A percentile compares a stretch with the other conserved stretches of the same genome.
These are phyloP conservation scores for Globisporangium cystogenes DNA, from an alignment of 352 stramenopile genomes.

Conservation along the genomic window DNA sequence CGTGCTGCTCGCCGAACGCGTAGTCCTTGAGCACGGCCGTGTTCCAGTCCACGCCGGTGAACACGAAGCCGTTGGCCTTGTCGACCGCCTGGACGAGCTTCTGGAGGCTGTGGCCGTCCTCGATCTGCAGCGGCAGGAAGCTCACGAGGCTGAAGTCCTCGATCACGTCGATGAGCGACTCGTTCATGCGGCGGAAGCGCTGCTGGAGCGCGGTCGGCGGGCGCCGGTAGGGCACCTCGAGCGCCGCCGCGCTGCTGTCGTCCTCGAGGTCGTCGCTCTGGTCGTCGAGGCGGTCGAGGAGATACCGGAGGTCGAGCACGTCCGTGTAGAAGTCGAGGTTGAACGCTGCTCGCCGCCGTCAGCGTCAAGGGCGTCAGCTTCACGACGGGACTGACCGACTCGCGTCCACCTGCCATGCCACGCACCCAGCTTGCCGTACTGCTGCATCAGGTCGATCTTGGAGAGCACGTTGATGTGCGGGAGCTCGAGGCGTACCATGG, in stretches of 20 bases:
- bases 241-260: slow-evolving; percentile 19
- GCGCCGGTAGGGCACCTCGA: slow-evolving; percentile 25
- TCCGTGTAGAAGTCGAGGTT: slow-evolving; percentile 89
- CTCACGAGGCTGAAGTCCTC: slow-evolving; percentile 86
- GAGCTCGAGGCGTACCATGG: slow-evolving; percentile 97
- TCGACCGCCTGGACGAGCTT: slow-evolving; percentile 70
- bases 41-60: slow-evolving; percentile 75
- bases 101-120: slow-evolving; percentile 61
- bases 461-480: slow-evolving; percentile 98
- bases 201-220: slow-evolving; percentile 27
- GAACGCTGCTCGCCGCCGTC: slow-evolving; percentile 34
- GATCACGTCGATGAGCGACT: slow-evolving; percentile 79
- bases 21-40: slow-evolving; percentile 70
- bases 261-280: slow-evolving; percentile 42
- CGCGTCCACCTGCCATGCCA: not conserved
- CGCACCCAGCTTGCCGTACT: slow-evolving; percentile 78
- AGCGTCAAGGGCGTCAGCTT: no score
- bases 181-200: slow-evolving; percentile 82
- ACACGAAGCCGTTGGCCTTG: slow-evolving; percentile 83
- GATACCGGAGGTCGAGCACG: slow-evolving; percentile 76
- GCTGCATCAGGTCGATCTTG: slow-evolving; percentile 98
- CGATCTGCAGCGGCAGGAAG: slow-evolving; percentile 77
- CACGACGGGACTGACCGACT: no score
- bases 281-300: slow-evolving; percentile 77
- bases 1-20: slow-evolving; percentile 54